A percentile compares a stretch with the other conserved stretches of the same genome.
Conservation (phyloP, 306 rosid genomes). For the Cajanus cajan region DNA sequence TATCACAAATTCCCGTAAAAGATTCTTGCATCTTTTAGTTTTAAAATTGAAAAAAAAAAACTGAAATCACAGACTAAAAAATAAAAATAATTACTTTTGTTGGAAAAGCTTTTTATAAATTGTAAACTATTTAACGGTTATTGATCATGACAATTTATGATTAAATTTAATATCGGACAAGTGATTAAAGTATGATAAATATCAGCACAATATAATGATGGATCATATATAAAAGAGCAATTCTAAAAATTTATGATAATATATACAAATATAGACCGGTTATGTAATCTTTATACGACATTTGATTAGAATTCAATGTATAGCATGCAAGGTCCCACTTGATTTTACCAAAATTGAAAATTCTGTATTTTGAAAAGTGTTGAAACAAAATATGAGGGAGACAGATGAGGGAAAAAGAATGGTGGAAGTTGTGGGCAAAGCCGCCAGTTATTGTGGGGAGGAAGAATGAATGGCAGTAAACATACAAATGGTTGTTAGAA, state of each 20-base stretch:
- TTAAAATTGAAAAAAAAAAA: no score
- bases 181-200: no score
- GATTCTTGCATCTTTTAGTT: no score
- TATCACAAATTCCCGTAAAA: no score
- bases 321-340: constrained; percentile 1
- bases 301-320: not conserved
- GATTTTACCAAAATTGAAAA: not conserved
- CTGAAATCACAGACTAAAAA: no score
- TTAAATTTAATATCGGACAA: no score
- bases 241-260: not conserved
- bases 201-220: not conserved
- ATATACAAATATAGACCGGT: not conserved
- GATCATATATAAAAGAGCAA: not conserved
- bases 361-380: not conserved
- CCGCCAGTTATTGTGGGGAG: constrained; percentile 17
- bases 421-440: constrained; percentile 23
- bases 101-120: no score
- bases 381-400: not conserved
- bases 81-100: not conserved
- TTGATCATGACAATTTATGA: not conserved
- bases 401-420: constrained; percentile 21
- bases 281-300: not conserved
- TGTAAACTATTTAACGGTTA: not conserved
- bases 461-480: not conserved
- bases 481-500: constrained; percentile 1